phyloP scores from a whole-genome alignment of 805 yeast species.

The Saccharomycopsis sp. region DNA sequence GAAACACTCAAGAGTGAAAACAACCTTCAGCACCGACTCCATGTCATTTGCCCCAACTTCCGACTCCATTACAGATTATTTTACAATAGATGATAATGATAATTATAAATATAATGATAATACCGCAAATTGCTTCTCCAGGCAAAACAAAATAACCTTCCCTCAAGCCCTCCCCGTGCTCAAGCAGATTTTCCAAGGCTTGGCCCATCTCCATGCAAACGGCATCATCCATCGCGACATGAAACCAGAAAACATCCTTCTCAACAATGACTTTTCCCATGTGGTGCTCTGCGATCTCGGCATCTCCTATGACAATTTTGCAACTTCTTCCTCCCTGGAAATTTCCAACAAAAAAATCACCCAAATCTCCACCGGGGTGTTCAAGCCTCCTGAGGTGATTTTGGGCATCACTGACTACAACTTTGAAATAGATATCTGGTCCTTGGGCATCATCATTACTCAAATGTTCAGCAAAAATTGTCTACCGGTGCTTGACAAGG shows the following conservation, averaged over 20 bases:
- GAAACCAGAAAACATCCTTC: slow-evolving; percentile 55
- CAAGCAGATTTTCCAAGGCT: slow-evolving; percentile 33
- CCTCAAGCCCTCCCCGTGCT: slow-evolving; percentile 26
- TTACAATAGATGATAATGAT: slow-evolving; percentile 9
- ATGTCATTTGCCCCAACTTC: neutral
- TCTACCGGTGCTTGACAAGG: slow-evolving; percentile 31
- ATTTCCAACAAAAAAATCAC: slow-evolving; percentile 8
- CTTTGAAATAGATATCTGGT: slow-evolving; percentile 60
- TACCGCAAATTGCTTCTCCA: slow-evolving; percentile 1
- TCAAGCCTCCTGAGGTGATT: slow-evolving; percentile 67
- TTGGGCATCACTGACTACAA: slow-evolving; percentile 50
- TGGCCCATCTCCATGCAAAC: slow-evolving; percentile 45
- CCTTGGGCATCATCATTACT: slow-evolving; percentile 55
- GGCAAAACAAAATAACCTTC: slow-evolving; percentile 10
- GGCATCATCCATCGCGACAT: slow-evolving; percentile 72
- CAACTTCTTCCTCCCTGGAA: slow-evolving; percentile 3
- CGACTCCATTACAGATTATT: slow-evolving; percentile 17
- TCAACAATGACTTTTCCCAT: slow-evolving; percentile 26
- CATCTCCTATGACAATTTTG: slow-evolving; percentile 35
- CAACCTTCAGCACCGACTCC: slow-evolving; percentile 17
- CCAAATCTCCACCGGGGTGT: slow-evolving; percentile 48
- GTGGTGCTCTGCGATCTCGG: slow-evolving; percentile 57
- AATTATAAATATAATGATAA: slow-evolving; percentile 4
- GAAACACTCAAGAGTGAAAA: slow-evolving; percentile 26
- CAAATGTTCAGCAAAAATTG: slow-evolving; percentile 37